Evolutionary conservation across 257 asterid species (phyloP).

Genomic region (Penstemon barbatus): DNA sequence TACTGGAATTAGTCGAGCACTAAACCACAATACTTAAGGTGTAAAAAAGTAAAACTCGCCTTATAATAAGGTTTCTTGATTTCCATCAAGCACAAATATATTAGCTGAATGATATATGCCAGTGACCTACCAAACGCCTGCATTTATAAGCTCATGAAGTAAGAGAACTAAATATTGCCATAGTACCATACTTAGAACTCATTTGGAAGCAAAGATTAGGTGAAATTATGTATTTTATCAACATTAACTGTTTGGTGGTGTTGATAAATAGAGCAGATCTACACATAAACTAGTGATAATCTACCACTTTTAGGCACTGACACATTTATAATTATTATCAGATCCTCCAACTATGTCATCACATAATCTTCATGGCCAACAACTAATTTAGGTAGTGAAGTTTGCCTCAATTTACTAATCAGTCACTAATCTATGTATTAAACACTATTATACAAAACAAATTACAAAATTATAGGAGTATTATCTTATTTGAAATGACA

Average conservation of each 20-base stretch:
- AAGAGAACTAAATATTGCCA: not conserved
- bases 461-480: no score
- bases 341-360: no score
- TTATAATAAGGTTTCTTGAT: conserved; percentile 21
- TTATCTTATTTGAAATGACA: conserved; percentile 20
- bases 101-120: conserved; percentile 26
- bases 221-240: not conserved
- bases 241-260: not conserved
- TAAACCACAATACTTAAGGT: not conserved
- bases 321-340: no score
- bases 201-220: no score
- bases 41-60: conserved; percentile 24
- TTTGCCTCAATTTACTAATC: no score
- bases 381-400: no score
- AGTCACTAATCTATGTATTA: no score
- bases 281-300: not conserved
- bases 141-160: conserved; percentile 4
- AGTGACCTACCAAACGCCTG: conserved; percentile 28
- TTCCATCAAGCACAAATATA: conserved; percentile 8
- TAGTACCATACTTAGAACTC: no score
- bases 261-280: not conserved
- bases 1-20: not conserved
- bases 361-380: no score
- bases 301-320: not conserved
- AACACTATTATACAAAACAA: no score